Evolutionary conservation across 805 yeast species (phyloP).

Genomic region (Diddensiella transvaalensis): DNA sequence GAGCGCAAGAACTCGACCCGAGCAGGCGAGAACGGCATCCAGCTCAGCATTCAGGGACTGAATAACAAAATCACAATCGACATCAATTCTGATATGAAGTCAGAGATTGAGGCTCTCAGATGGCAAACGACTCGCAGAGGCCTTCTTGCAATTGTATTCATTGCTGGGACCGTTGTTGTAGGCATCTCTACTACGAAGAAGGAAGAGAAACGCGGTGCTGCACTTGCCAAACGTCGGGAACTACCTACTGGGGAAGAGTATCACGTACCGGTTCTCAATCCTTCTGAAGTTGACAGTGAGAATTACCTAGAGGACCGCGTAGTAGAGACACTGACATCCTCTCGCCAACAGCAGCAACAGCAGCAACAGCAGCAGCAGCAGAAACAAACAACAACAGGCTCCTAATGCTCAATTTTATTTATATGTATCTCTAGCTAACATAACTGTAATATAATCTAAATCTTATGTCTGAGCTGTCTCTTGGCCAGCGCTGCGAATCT

Average conservation of each 20-base stretch:
- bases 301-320: slow-evolving; percentile 30
- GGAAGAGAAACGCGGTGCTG: slow-evolving; percentile 28
- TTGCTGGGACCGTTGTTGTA: slow-evolving; percentile 60
- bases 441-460: no score
- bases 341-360: neutral
- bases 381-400: neutral
- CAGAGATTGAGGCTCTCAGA: slow-evolving; percentile 82
- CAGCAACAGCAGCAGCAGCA: neutral
- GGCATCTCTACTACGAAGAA: slow-evolving; percentile 37
- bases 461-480: slow-evolving; percentile 59
- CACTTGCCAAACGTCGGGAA: slow-evolving; percentile 6
- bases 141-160: slow-evolving; percentile 63
- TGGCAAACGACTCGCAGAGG: slow-evolving; percentile 95
- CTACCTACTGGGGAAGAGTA: slow-evolving; percentile 22
- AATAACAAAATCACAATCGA: slow-evolving; percentile 81
- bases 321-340: slow-evolving; percentile 31
- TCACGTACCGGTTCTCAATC: slow-evolving; percentile 27
- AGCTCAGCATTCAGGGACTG: slow-evolving; percentile 72
- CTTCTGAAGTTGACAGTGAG: slow-evolving; percentile 29
- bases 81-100: slow-evolving; percentile 73
- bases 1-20: slow-evolving; percentile 86
- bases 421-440: neutral
- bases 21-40: slow-evolving; percentile 62
- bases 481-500: slow-evolving; percentile 55
- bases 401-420: neutral